A percentile compares a stretch with the other conserved stretches of the same genome.
Conservation (phyloP, 768 basidiomycete genomes). For the Tylopilus sp. region DNA sequence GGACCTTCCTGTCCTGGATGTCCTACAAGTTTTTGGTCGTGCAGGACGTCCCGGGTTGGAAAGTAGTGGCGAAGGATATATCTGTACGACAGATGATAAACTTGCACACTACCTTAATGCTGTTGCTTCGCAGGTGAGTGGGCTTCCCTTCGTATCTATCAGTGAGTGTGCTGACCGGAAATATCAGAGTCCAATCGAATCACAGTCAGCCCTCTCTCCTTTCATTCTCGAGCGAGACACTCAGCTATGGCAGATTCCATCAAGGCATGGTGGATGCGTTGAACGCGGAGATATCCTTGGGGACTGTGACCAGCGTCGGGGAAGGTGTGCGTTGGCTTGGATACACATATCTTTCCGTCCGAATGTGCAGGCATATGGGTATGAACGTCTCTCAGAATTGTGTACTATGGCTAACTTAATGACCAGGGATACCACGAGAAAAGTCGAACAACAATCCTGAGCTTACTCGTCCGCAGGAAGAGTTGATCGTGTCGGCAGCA, state of each 20-base stretch:
- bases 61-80: slow-evolving; percentile 92
- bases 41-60: slow-evolving; percentile 89
- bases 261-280: slow-evolving; percentile 85
- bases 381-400: slow-evolving; percentile 4
- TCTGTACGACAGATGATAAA: slow-evolving; percentile 93
- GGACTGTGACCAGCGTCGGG: slow-evolving; percentile 81
- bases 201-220: slow-evolving; percentile 55
- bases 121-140: slow-evolving; percentile 75
- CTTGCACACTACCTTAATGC: slow-evolving; percentile 86
- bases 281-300: slow-evolving; percentile 93
- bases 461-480: slow-evolving; percentile 64
- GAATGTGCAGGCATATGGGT: slow-evolving; percentile 92
- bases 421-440: slow-evolving; percentile 69
- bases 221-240: background rate
- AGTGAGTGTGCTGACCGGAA: background rate
- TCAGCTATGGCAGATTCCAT: slow-evolving; percentile 52
- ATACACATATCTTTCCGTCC: slow-evolving; percentile 94
- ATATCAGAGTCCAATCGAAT: slow-evolving; percentile 88
- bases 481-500: slow-evolving; percentile 67
- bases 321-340: slow-evolving; percentile 95
- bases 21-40: slow-evolving; percentile 95
- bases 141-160: background rate
- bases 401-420: slow-evolving; percentile 1
- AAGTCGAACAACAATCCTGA: slow-evolving; percentile 66
- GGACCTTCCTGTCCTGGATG: slow-evolving; percentile 92